Conservation (phyloP, 2,329 filamentous ascomycete species). For the Rhynchosporium graminicola region DNA sequence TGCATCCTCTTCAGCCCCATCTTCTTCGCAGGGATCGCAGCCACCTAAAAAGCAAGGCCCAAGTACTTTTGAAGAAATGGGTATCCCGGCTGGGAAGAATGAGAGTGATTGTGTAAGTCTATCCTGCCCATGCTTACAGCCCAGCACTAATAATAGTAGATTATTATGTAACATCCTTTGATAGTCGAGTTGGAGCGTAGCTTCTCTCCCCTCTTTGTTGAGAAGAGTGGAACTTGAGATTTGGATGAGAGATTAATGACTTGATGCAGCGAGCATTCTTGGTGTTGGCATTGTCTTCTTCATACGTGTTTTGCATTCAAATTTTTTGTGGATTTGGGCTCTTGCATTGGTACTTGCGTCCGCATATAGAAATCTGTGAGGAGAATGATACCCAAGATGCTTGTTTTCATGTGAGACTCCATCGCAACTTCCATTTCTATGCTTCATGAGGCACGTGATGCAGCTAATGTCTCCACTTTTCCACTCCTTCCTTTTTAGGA, state of each 20-base stretch:
- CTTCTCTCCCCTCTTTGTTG: not conserved
- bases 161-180: constrained; percentile 35
- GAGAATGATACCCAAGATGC: constrained; percentile 34
- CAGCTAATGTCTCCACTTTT: not conserved
- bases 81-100: constrained; percentile 78
- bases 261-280: constrained; percentile 31
- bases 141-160: constrained; percentile 27
- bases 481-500: not conserved
- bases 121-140: not conserved
- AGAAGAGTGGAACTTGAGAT: not conserved
- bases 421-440: not conserved
- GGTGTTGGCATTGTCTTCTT: constrained; percentile 26
- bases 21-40: constrained; percentile 20
- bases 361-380: constrained; percentile 14
- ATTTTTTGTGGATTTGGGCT: not conserved
- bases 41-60: constrained; percentile 61
- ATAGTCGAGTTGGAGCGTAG: too few relatives aligned
- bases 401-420: not conserved
- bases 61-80: constrained; percentile 98
- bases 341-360: constrained; percentile 15
- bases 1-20: constrained; percentile 19
- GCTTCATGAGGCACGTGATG: not conserved
- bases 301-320: constrained; percentile 6
- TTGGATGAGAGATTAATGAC: constrained; percentile 14
- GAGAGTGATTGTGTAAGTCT: constrained; percentile 81